phyloP scores from a whole-genome alignment of 495 filamentous ascomycete genomes.

The Hyaloscypha bicolor region DNA sequence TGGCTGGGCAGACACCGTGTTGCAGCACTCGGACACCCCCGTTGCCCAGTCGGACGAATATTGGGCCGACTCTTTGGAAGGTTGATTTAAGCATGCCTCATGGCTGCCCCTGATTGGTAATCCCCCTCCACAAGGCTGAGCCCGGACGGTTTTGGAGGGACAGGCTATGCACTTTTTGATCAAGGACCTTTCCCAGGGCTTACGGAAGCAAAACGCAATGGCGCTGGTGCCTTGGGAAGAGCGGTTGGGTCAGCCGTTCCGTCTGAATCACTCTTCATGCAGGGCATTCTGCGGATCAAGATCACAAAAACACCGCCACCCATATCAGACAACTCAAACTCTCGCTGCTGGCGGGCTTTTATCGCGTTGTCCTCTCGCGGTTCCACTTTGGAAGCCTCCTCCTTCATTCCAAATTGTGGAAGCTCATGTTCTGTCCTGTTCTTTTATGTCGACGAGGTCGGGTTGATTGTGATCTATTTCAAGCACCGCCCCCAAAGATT shows the following conservation, averaged over 20 bases:
- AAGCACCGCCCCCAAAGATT: not conserved
- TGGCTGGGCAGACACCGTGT: not conserved
- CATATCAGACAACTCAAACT: not conserved
- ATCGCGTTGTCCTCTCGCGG: not conserved
- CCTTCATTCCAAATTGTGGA: not conserved
- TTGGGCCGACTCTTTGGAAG: slow-evolving; percentile 14
- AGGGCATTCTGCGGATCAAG: not conserved
- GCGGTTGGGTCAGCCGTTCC: slow-evolving; percentile 8
- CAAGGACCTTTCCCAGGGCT: slow-evolving; percentile 15
- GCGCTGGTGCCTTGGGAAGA: slow-evolving; percentile 29
- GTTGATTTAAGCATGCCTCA: slow-evolving; percentile 10
- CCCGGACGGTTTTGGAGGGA: not conserved
- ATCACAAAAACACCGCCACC: not conserved
- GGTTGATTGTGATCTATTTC: not conserved
- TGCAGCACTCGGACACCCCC: not conserved
- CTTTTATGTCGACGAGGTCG: not conserved
- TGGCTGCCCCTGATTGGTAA: slow-evolving; percentile 14
- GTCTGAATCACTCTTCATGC: slow-evolving; percentile 3
- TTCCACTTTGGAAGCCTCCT: not conserved
- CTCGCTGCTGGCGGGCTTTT: not conserved
- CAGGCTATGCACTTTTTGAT: not conserved
- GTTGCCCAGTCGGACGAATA: slow-evolving; percentile 13
- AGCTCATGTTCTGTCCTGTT: not conserved
- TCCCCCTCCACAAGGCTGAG: slow-evolving; percentile 21
- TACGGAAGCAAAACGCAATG: slow-evolving; percentile 27